phyloP scores from a whole-genome alignment of 768 basidiomycete species.

The Mycena galericulata region DNA sequence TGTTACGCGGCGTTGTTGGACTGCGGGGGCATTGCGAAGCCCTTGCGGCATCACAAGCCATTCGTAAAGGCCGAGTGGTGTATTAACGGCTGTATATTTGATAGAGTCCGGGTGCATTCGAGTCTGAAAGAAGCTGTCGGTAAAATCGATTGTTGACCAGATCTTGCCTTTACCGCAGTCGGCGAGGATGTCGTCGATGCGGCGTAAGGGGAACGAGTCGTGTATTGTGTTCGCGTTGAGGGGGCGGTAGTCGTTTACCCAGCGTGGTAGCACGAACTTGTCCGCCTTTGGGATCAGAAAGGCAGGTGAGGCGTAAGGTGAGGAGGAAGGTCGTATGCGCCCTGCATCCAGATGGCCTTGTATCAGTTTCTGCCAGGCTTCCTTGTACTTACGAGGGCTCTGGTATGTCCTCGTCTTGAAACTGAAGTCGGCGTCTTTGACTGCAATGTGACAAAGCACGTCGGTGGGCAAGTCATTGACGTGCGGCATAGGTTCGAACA shows the following conservation, averaged over 20 bases:
- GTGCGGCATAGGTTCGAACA: slow-evolving; percentile 39
- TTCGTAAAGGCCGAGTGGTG: slow-evolving; percentile 9
- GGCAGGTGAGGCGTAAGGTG: slow-evolving; percentile 44
- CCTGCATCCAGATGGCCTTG: slow-evolving; percentile 36
- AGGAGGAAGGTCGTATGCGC: slow-evolving; percentile 47
- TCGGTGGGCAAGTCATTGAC: slow-evolving; percentile 34
- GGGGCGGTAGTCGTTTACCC: slow-evolving; percentile 50
- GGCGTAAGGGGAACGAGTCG: slow-evolving; percentile 43
- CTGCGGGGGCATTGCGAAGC: slow-evolving; percentile 38
- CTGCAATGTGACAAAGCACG: slow-evolving; percentile 35
- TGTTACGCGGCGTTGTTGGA: slow-evolving; percentile 43
- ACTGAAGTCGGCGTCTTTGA: slow-evolving; percentile 38
- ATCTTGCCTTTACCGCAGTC: slow-evolving; percentile 39
- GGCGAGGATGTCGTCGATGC: slow-evolving; percentile 33
- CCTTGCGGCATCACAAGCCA: slow-evolving; percentile 18
- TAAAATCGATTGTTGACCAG: slow-evolving; percentile 48
- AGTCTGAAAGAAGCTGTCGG: slow-evolving; percentile 52
- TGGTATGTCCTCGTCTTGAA: slow-evolving; percentile 38
- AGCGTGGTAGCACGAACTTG: slow-evolving; percentile 41
- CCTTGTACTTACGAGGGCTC: background rate
- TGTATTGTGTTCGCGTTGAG: slow-evolving; percentile 47
- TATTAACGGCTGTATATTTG: slow-evolving; percentile 47
- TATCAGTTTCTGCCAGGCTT: slow-evolving; percentile 2
- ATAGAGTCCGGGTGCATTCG: slow-evolving; percentile 43
- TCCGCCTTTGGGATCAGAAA: slow-evolving; percentile 51